Base-by-base conservation (phyloP, 2,329 filamentous ascomycete species). In the Phialemonium atrogriseum region DNA sequence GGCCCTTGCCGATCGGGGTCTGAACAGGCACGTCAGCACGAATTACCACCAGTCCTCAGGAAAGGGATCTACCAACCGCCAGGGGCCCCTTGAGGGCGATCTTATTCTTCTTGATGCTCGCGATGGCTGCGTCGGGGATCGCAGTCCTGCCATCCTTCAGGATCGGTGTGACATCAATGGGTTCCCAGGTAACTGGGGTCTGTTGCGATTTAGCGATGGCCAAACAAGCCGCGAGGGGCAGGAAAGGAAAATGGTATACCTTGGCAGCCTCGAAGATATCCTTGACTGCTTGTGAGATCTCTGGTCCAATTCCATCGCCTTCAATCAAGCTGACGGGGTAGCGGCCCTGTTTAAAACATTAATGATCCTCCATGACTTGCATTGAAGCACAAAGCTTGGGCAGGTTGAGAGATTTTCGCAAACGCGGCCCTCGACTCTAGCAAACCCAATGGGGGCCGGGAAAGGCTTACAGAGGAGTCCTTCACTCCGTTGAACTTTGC, bases 11-110 rank as follows among this genome's bases (percentile, higher is more conserved):
- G 54, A 98, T 78, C 44, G 91, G 91, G 4, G 91, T 98, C 76
- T 88, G 42, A n/a, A 22, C 39, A 35, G 27, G 24, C 28, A 32
- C 33, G 40, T 40, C 27, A 41, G 42, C 40, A 31, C 40, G 31
- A 30, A 30, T 11, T n/a, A 13, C 10, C 15, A n/a, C n/a, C 11
- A 23, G 22, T 12, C 25, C 14, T 17, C 18, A 29, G 24, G 14
- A 24, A 24, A 30, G 29, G 24, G 27, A 27, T 36, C 33, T 36
- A 67, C 80, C 41, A 80, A 89, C 84, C 50, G 93, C 93, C 46
- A 98, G 80, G 51, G 93, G 93, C 44, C 93, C 91, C 77, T 98
- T 98, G 46, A 98, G 80, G 42, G 93, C 91, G 52, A 98, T 85
- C 70, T 88, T 93, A 73, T 96, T 98, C 68, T 77, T 83, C 63